phyloP scores from a whole-genome alignment of 768 basidiomycete species.

The Aureoboletus auriporus region DNA sequence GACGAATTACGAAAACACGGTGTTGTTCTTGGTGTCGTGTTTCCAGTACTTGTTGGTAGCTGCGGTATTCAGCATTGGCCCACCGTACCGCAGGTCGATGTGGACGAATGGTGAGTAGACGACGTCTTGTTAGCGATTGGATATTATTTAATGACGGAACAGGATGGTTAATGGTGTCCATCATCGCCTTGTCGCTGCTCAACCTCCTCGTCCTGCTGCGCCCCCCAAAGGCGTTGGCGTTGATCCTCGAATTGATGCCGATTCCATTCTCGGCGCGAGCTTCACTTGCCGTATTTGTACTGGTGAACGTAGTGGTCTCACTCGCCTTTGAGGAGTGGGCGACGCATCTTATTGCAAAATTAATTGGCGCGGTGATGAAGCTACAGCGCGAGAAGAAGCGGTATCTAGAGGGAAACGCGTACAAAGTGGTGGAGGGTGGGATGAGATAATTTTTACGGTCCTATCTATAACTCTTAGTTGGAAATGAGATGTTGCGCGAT shows the following conservation, averaged over 20 bases:
- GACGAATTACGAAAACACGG: constrained; percentile 88
- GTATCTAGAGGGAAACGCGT: constrained; percentile 64
- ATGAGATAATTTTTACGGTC: constrained; percentile 37
- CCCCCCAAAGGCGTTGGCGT: constrained; percentile 56
- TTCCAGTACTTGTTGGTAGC: constrained; percentile 99
- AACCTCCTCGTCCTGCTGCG: constrained; percentile 73
- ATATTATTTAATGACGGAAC: constrained; percentile 1
- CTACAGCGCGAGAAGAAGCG: constrained; percentile 43
- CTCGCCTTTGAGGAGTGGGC: constrained; percentile 78
- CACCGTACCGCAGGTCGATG: constrained; percentile 92
- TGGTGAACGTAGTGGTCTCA: constrained; percentile 67
- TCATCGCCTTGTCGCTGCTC: constrained; percentile 64
- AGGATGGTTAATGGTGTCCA: constrained; percentile 82
- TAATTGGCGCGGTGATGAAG: constrained; percentile 45
- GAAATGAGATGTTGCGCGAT: background rate
- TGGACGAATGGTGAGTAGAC: constrained; percentile 80
- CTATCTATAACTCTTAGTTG: background rate
- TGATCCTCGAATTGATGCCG: constrained; percentile 72
- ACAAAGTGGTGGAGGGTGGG: constrained; percentile 81
- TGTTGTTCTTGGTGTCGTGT: constrained; percentile 88
- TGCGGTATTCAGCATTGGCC: constrained; percentile 96
- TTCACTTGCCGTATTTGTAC: constrained; percentile 63
- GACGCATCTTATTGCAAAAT: constrained; percentile 49
- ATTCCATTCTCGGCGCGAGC: constrained; percentile 66
- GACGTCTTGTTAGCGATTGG: background rate